A percentile compares a stretch with the other conserved stretches of the same genome.
These are phyloP conservation scores for Coemansia sp. DNA, from an alignment of 192 early-diverging fungal species.

Conservation along the genomic window DNA sequence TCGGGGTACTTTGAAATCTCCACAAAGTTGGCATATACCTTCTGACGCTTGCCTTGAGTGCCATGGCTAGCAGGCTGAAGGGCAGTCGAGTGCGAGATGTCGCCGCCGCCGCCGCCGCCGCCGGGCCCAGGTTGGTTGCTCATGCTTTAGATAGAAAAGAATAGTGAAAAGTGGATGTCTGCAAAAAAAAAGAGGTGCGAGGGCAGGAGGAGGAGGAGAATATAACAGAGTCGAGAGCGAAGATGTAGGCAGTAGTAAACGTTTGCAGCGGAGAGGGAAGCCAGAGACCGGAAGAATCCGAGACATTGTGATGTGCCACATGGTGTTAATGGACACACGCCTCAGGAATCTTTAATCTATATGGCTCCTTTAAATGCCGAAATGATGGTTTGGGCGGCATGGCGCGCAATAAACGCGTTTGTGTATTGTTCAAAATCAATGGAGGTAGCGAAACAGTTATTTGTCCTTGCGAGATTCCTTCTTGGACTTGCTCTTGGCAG, in stretches of 20 bases:
- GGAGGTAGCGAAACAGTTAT: neutral
- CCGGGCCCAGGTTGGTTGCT: neutral
- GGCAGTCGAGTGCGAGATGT: neutral
- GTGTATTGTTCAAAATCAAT: neutral
- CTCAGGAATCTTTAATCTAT: neutral
- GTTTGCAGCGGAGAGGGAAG: too few relatives aligned
- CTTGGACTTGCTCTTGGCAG: slow-evolving; percentile 11
- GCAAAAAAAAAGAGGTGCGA: neutral
- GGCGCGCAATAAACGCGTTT: neutral
- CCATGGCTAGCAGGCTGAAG: slow-evolving; percentile 29
- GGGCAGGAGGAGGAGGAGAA: neutral
- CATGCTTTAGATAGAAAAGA: neutral
- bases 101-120: too few relatives aligned
- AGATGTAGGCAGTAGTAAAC: too few relatives aligned
- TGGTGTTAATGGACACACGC: neutral
- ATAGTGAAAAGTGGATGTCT: neutral
- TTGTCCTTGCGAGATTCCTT: slow-evolving; percentile 40
- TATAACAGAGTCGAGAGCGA: neutral
- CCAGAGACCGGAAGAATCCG: neutral
- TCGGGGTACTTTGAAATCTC: slow-evolving; percentile 67
- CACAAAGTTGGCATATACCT: slow-evolving; percentile 76
- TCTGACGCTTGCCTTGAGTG: slow-evolving; percentile 41
- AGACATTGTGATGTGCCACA: neutral
- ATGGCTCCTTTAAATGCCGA: neutral
- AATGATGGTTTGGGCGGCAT: neutral